Conservation (phyloP, 345 rosid genomes). For the Excoecaria cochinchinensis region DNA sequence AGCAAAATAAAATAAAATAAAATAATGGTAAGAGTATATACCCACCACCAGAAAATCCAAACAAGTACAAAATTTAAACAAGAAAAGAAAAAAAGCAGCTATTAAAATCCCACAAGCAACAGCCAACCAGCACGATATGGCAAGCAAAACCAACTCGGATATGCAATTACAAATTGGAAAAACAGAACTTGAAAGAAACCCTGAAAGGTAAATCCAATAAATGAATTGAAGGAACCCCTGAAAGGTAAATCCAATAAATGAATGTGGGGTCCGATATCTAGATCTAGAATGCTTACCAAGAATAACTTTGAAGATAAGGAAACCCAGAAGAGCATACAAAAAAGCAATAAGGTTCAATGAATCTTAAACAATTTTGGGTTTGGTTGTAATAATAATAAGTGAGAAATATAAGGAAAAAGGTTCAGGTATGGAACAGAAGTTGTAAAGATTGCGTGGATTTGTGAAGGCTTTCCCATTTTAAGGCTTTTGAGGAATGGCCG, state of each 20-base stretch:
- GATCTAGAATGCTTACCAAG: not conserved
- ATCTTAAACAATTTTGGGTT: not conserved
- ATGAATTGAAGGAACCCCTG: not conserved
- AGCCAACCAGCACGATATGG: not conserved
- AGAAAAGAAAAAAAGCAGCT: not conserved
- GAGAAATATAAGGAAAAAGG: no score
- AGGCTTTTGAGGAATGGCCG: no score
- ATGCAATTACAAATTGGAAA: not conserved
- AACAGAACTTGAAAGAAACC: not conserved
- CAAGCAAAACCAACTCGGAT: conserved; percentile 8
- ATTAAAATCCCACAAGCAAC: not conserved
- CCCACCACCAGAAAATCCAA: no score
- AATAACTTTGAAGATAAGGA: conserved; percentile 1
- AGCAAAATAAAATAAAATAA: no score
- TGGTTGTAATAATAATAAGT: no score
- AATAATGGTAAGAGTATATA: no score
- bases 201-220: no score
- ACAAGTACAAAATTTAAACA: not conserved
- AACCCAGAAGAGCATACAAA: not conserved
- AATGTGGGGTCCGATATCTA: not conserved
- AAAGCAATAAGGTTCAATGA: not conserved
- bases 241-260: not conserved
- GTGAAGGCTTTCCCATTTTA: no score
- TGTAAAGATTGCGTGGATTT: no score
- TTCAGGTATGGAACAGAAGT: no score